phyloP scores from a whole-genome alignment of 1,284 basidiomycete genomes.

The Papiliotrema fonsecae region DNA sequence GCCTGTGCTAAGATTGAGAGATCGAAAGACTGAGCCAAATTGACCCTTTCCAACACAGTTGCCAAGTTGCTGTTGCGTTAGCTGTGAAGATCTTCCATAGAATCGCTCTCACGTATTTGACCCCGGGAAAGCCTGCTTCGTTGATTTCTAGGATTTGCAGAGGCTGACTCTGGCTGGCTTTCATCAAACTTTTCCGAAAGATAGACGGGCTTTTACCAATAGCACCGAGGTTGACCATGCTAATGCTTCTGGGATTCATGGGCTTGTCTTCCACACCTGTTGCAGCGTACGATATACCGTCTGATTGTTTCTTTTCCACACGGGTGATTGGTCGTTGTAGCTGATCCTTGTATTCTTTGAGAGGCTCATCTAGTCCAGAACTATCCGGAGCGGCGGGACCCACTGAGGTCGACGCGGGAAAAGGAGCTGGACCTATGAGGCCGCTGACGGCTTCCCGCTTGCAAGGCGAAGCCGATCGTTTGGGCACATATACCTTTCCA shows the following conservation, averaged over 20 bases:
- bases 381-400: background rate
- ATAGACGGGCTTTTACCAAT: conserved; percentile 14
- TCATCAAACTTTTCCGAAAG: conserved; percentile 12
- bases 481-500: conserved; percentile 36
- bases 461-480: conserved; percentile 29
- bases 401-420: background rate
- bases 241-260: conserved; percentile 26
- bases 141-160: conserved; percentile 71
- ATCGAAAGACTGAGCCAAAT: conserved; percentile 91
- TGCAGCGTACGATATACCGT: conserved; percentile 14
- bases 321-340: conserved; percentile 1
- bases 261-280: background rate
- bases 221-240: conserved; percentile 32
- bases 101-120: conserved; percentile 68
- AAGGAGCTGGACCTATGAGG: background rate
- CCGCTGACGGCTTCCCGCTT: background rate
- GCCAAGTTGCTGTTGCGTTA: conserved; percentile 68
- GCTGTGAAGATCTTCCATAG: conserved; percentile 6
- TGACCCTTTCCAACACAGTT: conserved; percentile 95
- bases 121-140: conserved; percentile 72
- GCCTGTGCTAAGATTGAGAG: conserved; percentile 83
- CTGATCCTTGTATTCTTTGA: no score
- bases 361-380: no score
- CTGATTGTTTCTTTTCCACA: conserved; percentile 29
- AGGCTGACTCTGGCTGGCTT: conserved; percentile 50